A percentile compares a stretch with the other conserved stretches of the same genome.
Evolutionary conservation across 176 grass and related monocot genomes (phyloP).

Genomic region (Musa schizocarpa): DNA sequence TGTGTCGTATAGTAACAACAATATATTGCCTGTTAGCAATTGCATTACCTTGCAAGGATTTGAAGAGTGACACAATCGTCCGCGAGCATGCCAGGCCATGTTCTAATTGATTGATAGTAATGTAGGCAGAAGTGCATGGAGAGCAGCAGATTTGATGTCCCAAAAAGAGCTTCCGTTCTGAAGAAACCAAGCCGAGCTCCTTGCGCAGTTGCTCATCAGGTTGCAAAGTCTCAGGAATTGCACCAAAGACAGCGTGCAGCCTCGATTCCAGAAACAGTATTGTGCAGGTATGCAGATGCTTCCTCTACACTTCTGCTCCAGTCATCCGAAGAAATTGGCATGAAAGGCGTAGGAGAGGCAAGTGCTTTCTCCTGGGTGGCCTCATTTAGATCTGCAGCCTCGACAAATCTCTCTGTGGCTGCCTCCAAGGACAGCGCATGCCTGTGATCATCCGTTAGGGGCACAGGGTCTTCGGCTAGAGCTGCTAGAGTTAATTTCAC

Average conservation of each 20-base stretch:
- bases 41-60: no score
- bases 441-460: conserved; percentile 47
- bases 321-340: conserved; percentile 49
- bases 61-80: no score
- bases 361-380: conserved; percentile 14
- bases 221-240: conserved; percentile 66
- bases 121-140: conserved; percentile 7
- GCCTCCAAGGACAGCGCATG: conserved; percentile 91
- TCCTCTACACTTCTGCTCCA: conserved; percentile 64
- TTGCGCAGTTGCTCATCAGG: conserved; percentile 76
- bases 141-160: background rate
- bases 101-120: conserved; percentile 1
- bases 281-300: conserved; percentile 69
- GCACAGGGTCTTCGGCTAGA: conserved; percentile 44
- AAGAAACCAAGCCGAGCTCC: conserved; percentile 63
- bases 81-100: background rate
- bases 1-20: no score
- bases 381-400: conserved; percentile 41
- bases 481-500: conserved; percentile 58
- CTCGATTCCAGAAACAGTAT: conserved; percentile 69
- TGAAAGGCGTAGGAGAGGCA: conserved; percentile 36
- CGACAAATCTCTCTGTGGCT: conserved; percentile 73
- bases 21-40: no score
- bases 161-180: conserved; percentile 8
- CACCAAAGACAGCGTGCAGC: conserved; percentile 68